Percentiles rank a stretch among this genome's conserved stretches.
Evolutionary conservation across 2,329 filamentous ascomycete genomes (phyloP).

Genomic region (Ilyonectria mors-panacis): DNA sequence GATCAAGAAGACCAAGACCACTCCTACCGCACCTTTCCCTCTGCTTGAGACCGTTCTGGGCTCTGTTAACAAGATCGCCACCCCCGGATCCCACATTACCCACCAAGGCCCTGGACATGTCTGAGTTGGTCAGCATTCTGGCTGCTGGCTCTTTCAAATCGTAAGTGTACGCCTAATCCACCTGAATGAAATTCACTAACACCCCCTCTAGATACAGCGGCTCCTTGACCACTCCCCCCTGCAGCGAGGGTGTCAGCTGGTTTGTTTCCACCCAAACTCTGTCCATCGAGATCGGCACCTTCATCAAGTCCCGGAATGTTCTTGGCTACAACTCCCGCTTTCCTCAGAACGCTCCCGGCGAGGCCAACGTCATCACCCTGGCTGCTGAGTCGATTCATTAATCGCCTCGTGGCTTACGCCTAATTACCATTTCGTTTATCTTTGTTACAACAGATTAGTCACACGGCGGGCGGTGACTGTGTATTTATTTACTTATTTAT

Average conservation of each 20-base stretch:
- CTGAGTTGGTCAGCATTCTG: constrained; percentile 50
- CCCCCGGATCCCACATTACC: constrained; percentile 56
- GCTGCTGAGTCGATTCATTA: neutral
- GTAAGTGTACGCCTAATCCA: constrained; percentile 38
- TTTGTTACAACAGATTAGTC: constrained; percentile 2
- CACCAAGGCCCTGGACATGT: constrained; percentile 60
- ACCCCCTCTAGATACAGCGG: constrained; percentile 61
- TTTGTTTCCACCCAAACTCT: constrained; percentile 65
- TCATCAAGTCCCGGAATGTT: constrained; percentile 65
- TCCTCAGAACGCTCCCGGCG: constrained; percentile 65
- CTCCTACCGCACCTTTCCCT: constrained; percentile 22
- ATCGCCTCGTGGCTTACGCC: neutral
- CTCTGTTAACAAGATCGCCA: constrained; percentile 54
- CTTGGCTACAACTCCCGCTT: constrained; percentile 70
- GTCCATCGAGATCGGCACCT: constrained; percentile 63
- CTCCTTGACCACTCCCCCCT: constrained; percentile 75
- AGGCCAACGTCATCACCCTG: constrained; percentile 48
- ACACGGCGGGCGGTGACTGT: neutral
- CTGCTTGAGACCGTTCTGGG: constrained; percentile 57
- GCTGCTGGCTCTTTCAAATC: constrained; percentile 49
- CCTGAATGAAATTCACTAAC: constrained; percentile 24
- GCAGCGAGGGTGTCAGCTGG: constrained; percentile 70
- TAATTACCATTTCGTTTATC: neutral
- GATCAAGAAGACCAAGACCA: constrained; percentile 7
- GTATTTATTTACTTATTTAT: neutral